A percentile compares a stretch with the other conserved stretches of the same genome.
Conservation (phyloP, 2,329 filamentous ascomycete species). For the Monilinia polystroma region DNA sequence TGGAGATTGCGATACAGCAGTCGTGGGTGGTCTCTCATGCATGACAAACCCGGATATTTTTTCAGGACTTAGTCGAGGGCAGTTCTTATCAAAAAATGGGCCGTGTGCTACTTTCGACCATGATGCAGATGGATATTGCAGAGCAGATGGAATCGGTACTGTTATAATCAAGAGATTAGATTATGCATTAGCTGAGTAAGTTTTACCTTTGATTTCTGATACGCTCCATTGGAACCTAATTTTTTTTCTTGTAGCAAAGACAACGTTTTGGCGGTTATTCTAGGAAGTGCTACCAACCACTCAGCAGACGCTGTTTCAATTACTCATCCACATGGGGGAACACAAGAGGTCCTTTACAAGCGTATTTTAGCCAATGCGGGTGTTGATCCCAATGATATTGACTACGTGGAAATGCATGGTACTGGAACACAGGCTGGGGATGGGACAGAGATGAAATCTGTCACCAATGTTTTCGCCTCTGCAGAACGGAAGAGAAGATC, state of each 20-base stretch:
- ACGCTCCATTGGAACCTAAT: background rate
- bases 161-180: conserved; percentile 52
- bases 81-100: conserved; percentile 42
- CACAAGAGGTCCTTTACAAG: conserved; percentile 71
- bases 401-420: conserved; percentile 87
- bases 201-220: background rate
- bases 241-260: conserved; percentile 46
- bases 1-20: conserved; percentile 38
- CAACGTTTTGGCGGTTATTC: conserved; percentile 54
- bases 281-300: conserved; percentile 76
- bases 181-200: conserved; percentile 45
- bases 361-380: conserved; percentile 70
- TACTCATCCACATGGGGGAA: conserved; percentile 76
- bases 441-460: conserved; percentile 76
- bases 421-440: conserved; percentile 87
- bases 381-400: conserved; percentile 72
- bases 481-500: conserved; percentile 20
- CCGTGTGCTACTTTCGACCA: conserved; percentile 51
- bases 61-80: conserved; percentile 37
- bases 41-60: conserved; percentile 40
- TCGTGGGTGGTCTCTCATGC: conserved; percentile 38
- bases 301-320: conserved; percentile 80
- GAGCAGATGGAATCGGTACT: conserved; percentile 50
- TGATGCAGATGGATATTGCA: conserved; percentile 54
- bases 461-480: conserved; percentile 57